Evolutionary conservation across 306 rosid species (phyloP).

Genomic region (Benincasa hispida): DNA sequence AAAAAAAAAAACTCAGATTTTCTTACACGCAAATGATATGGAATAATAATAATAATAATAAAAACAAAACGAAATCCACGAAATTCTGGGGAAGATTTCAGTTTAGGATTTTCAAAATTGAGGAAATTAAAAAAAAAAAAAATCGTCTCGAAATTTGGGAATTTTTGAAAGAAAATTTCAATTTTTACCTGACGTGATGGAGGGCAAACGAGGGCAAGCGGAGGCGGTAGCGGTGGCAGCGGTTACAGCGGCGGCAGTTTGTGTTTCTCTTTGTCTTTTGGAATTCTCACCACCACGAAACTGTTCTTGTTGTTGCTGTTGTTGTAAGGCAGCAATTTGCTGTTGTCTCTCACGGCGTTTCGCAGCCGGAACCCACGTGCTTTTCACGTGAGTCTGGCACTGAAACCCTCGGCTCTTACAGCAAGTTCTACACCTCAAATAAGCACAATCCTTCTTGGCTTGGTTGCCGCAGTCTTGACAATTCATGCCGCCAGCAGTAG

Average conservation of each 20-base stretch:
- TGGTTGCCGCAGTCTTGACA: slow-evolving; percentile 98
- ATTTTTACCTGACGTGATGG: slow-evolving; percentile 55
- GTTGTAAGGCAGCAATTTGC: slow-evolving; percentile 43
- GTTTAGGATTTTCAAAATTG: too few species aligned
- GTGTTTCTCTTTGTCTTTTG: slow-evolving; percentile 44
- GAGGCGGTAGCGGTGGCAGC: neutral
- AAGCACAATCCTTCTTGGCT: slow-evolving; percentile 80
- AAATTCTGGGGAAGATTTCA: neutral
- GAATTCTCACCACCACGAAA: slow-evolving; percentile 15
- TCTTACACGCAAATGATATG: slow-evolving; percentile 6
- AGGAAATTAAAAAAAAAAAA: neutral
- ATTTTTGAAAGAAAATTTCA: neutral
- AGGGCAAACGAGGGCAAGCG: slow-evolving; percentile 50
- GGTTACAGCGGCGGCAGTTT: neutral
- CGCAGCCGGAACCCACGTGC: slow-evolving; percentile 98
- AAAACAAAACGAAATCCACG: neutral
- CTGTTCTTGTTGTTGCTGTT: slow-evolving; percentile 24
- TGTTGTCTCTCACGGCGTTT: slow-evolving; percentile 86
- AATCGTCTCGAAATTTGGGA: neutral
- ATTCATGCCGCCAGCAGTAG: slow-evolving; percentile 32
- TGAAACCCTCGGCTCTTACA: slow-evolving; percentile 95
- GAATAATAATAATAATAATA: neutral
- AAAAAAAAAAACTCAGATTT: neutral
- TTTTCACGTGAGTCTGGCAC: slow-evolving; percentile 85
- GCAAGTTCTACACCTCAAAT: slow-evolving; percentile 82